Conservation (phyloP, 179 eudicot species). For the Silene noctiflora region DNA sequence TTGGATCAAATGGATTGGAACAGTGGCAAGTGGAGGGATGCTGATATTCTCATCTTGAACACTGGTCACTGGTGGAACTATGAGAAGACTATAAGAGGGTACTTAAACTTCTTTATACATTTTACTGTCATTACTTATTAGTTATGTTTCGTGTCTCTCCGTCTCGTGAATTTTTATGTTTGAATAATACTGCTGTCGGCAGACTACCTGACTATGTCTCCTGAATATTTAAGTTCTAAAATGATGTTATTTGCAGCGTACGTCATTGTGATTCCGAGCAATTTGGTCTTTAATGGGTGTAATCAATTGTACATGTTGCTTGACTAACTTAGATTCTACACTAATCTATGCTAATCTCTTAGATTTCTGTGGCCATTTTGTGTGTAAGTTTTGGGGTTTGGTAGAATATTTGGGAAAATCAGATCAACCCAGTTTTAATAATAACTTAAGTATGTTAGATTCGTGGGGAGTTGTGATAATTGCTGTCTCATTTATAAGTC, state of each 20-base stretch:
- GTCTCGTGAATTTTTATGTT: background rate
- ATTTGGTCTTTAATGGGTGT: background rate
- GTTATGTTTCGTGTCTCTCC: background rate
- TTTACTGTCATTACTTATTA: background rate
- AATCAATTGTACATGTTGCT: slow-evolving; percentile 1
- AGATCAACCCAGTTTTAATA: background rate
- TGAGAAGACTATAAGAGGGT: slow-evolving; percentile 87
- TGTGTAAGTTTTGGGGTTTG: background rate
- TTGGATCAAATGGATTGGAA: slow-evolving; percentile 79
- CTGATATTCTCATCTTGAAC: slow-evolving; percentile 69
- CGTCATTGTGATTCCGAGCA: background rate
- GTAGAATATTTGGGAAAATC: background rate
- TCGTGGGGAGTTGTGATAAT: background rate
- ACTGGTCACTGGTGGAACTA: slow-evolving; percentile 97
- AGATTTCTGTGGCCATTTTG: background rate
- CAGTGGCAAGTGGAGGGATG: slow-evolving; percentile 58
- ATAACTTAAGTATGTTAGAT: background rate
- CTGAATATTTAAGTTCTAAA: slow-evolving; percentile 14
- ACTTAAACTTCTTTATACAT: slow-evolving; percentile 13
- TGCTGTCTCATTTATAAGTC: slow-evolving; percentile 11
- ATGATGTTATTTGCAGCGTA: slow-evolving; percentile 4
- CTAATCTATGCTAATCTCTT: background rate
- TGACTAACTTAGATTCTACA: background rate
- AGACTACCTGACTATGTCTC: slow-evolving; percentile 16
- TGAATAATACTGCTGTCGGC: background rate